Percentiles rank a stretch among this genome's conserved stretches.
These are phyloP conservation scores for Botrytis porri DNA, from an alignment of 2,329 filamentous ascomycete genomes.

Conservation along the genomic window DNA sequence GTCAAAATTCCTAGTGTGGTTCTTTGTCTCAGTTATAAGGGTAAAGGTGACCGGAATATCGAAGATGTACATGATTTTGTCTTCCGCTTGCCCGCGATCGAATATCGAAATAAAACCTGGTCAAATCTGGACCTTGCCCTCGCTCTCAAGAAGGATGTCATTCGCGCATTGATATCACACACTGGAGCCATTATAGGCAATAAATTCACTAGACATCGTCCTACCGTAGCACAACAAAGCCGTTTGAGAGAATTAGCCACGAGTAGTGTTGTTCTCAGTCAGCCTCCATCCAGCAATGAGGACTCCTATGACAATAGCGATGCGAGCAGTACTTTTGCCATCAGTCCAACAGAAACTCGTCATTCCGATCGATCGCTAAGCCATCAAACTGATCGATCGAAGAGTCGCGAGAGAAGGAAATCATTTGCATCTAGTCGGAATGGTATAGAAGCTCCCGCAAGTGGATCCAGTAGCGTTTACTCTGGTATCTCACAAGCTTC, in stretches of 20 bases:
- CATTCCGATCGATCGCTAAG: constrained; percentile 28
- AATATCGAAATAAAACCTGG: constrained; percentile 99
- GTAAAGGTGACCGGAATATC: constrained; percentile 89
- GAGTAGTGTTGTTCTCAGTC: constrained; percentile 43
- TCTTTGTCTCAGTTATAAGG: constrained; percentile 93
- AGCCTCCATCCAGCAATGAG: constrained; percentile 33
- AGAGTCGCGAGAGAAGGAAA: constrained; percentile 30
- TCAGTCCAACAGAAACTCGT: constrained; percentile 30
- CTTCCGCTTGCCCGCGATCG: constrained; percentile 88
- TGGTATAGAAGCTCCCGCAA: constrained; percentile 28
- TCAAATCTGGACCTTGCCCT: constrained; percentile 93
- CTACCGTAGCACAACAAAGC: constrained; percentile 73
- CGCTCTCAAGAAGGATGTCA: constrained; percentile 89
- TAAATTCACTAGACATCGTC: constrained; percentile 88
- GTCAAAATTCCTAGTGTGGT: constrained; percentile 95
- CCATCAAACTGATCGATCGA: constrained; percentile 26
- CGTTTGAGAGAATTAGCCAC: constrained; percentile 82
- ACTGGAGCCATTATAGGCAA: constrained; percentile 96
- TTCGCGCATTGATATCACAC: constrained; percentile 90
- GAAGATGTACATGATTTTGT: constrained; percentile 98
- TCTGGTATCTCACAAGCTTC: constrained; percentile 26
- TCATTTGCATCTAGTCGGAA: constrained; percentile 35
- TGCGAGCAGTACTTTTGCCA: constrained; percentile 31
- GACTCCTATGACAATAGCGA: constrained; percentile 37
- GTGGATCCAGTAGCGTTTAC: constrained; percentile 33